Base-by-base conservation (phyloP, 345 rosid species). In the Aquilaria sinensis region DNA sequence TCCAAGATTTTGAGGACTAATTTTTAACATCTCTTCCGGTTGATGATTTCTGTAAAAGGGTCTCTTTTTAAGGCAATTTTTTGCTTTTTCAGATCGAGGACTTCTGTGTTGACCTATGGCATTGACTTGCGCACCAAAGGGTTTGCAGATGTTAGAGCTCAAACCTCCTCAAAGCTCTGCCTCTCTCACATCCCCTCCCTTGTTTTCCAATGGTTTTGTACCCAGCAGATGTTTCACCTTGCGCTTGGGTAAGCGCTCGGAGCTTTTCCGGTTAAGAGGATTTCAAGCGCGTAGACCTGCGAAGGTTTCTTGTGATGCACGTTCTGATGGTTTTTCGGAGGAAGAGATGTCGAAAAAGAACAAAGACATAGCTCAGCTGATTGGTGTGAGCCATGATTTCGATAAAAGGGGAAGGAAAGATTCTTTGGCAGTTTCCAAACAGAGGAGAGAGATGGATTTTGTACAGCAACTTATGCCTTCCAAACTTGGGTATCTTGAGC, bases 401-500 rank as follows among this genome's bases (percentile, higher is more conserved):
- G 47, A 48, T 32, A 14, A 43, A 10, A 32, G 47, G 34, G 33
- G 12, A 0, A 58, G 43, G 56, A 66, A 73, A 13, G 11, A 33
- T 10, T 41, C 57, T 34, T 66, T 31, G 62, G 66, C 62, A 33
- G 63, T 12, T 14, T 43, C 73, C 23, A 16, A 57, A 49, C 58
- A 15, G 23, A 33, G 12, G 6, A 47, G 9, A 58, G 45, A 16
- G 12, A 32, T 14, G 51, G 49, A 29, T 56, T 46, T 57, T 47
- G 60, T 61, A 11, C 15, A 31, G 56, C 68, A 70, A 9, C 65
- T 63, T 43, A 51, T 67, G 47, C 72, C 70, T 63, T 66, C 72
- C 3, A 70, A 71, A 46, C 23, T 65, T 9, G 78, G 75, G 32
- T 64, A 70, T 49, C 70, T 71, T 6, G 74, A 61, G 64, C 80